Conservation (phyloP, 2,329 filamentous ascomycete genomes). For the Cytospora chrysosperma region DNA sequence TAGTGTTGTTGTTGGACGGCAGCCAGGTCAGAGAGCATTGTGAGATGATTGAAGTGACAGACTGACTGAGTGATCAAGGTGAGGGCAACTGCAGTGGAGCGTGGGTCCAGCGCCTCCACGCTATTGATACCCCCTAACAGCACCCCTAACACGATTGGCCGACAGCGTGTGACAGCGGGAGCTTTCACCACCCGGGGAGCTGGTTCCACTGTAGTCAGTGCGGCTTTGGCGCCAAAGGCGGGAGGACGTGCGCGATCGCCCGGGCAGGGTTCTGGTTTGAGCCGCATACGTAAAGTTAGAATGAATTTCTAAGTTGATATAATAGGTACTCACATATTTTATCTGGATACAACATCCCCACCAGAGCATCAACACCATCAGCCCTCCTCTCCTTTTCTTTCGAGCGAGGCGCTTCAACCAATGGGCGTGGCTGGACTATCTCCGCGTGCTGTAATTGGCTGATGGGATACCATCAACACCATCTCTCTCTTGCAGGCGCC, state of each 20-base stretch:
- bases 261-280: neutral
- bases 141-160: neutral
- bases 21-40: no score
- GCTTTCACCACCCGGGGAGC: neutral
- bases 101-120: neutral
- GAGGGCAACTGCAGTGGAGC: neutral
- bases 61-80: neutral
- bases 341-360: no score
- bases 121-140: neutral
- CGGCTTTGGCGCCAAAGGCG: neutral
- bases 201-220: neutral
- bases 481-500: neutral
- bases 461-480: neutral
- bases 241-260: neutral
- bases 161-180: neutral
- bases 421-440: neutral
- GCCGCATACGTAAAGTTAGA: neutral
- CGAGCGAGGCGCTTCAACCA: neutral
- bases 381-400: no score
- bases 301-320: neutral
- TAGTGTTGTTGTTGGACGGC: no score
- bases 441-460: neutral
- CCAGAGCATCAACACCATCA: neutral
- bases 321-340: neutral
- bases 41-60: no score